Evolutionary conservation across 2,329 filamentous ascomycete genomes (phyloP).

Genomic region (Diaporthe destruens): DNA sequence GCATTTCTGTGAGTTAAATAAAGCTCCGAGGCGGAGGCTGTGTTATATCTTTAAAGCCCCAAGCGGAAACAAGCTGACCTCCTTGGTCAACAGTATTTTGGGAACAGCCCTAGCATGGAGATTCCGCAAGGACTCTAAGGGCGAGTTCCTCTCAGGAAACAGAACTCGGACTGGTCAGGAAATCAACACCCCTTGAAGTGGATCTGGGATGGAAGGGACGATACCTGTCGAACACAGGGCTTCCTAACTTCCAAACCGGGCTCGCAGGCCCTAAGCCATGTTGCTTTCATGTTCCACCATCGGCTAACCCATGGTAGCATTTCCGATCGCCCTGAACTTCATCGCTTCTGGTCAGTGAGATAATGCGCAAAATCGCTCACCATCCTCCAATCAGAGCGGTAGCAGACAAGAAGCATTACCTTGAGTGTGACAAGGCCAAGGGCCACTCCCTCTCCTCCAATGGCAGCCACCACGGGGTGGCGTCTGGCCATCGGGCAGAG

Average conservation of each 20-base stretch:
- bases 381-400: conserved; percentile 70
- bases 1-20: conserved; percentile 73
- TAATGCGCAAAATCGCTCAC: conserved; percentile 50
- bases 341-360: conserved; percentile 89
- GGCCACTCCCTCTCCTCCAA: neutral
- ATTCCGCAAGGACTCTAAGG: conserved; percentile 73
- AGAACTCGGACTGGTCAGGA: conserved; percentile 85
- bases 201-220: neutral
- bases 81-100: conserved; percentile 62
- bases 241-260: conserved; percentile 40
- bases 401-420: conserved; percentile 57
- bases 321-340: conserved; percentile 88
- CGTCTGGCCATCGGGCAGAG: neutral
- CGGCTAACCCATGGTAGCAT: conserved; percentile 61
- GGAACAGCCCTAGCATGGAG: conserved; percentile 72
- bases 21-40: neutral
- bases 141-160: conserved; percentile 80
- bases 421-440: conserved; percentile 40
- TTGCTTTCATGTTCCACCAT: neutral
- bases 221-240: conserved; percentile 9
- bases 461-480: conserved; percentile 21
- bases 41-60: neutral
- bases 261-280: conserved; percentile 1
- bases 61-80: neutral
- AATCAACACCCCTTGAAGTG: conserved; percentile 33